Conservation (phyloP, 352 stramenopile genomes). For the Discostella stelligera region DNA sequence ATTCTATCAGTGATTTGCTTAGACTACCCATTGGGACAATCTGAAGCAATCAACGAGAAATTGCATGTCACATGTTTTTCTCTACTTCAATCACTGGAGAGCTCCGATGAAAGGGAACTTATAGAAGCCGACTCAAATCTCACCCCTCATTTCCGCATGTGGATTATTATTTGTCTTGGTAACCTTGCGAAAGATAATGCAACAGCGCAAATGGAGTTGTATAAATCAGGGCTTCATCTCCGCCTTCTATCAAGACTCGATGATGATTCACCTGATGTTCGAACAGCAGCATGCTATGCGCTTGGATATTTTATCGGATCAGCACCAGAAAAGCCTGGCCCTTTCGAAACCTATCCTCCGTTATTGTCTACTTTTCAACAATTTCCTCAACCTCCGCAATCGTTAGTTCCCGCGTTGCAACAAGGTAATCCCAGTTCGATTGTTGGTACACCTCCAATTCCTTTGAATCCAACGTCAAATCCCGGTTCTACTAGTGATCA, state of each 20-base stretch:
- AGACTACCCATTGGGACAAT: conserved; percentile 89
- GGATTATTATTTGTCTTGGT: conserved; percentile 90
- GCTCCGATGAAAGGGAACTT: conserved; percentile 37
- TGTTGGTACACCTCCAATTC: conserved; percentile 29
- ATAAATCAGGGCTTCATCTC: conserved; percentile 87
- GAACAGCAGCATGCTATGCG: conserved; percentile 90
- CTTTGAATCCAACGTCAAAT: conserved; percentile 18
- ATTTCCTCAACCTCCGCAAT: conserved; percentile 24
- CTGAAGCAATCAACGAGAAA: conserved; percentile 87
- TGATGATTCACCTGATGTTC: conserved; percentile 88
- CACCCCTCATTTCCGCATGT: conserved; percentile 69
- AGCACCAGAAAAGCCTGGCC: conserved; percentile 18
- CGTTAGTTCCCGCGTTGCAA: conserved; percentile 21
- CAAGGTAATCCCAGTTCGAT: conserved; percentile 1
- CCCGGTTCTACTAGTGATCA: conserved; percentile 1
- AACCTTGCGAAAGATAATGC: conserved; percentile 93
- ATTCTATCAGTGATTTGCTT: conserved; percentile 93
- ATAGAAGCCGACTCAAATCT: conserved; percentile 75
- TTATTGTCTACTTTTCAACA: conserved; percentile 36
- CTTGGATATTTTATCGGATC: conserved; percentile 89
- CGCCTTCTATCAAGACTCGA: conserved; percentile 85
- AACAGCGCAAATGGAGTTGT: conserved; percentile 85
- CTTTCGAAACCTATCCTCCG: conserved; percentile 9
- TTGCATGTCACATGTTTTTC: conserved; percentile 86
- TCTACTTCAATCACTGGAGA: conserved; percentile 61